Evolutionary conservation across 2,329 filamentous ascomycete genomes (phyloP).

Genomic region (Hypoxylon sp.): DNA sequence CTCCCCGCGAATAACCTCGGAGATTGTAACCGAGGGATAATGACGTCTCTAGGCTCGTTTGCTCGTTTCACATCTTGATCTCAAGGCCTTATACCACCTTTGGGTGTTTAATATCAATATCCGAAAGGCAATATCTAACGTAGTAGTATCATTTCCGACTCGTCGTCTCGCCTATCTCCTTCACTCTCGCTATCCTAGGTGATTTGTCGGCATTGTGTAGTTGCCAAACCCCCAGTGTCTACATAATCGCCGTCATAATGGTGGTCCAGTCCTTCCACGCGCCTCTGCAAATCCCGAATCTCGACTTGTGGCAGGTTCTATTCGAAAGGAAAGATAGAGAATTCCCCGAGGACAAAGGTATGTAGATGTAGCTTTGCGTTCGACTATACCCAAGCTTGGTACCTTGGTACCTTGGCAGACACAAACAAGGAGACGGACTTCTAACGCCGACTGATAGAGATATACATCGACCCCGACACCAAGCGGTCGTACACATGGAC

Average conservation of each 20-base stretch:
- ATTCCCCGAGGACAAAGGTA: constrained; percentile 80
- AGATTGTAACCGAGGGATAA: constrained; percentile 24
- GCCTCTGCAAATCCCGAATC: constrained; percentile 74
- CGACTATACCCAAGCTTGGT: constrained; percentile 5
- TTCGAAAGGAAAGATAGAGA: constrained; percentile 75
- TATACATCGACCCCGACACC: constrained; percentile 78
- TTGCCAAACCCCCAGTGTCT: neutral
- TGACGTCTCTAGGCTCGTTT: neutral
- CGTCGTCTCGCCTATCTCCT: neutral
- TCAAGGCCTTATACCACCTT: neutral
- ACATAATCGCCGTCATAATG: constrained; percentile 62
- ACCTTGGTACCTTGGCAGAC: neutral
- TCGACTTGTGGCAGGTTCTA: constrained; percentile 82
- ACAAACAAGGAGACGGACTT: neutral
- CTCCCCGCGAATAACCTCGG: constrained; percentile 31
- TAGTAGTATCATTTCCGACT: neutral
- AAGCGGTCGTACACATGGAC: constrained; percentile 75
- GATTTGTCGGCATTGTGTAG: neutral
- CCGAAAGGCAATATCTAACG: neutral
- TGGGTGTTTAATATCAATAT: neutral
- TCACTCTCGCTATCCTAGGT: neutral
- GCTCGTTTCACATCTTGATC: constrained; percentile 2
- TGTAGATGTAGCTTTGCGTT: constrained; percentile 37
- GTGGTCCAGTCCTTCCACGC: constrained; percentile 75
- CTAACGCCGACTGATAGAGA: constrained; percentile 29